Base-by-base conservation (phyloP, 2,329 filamentous ascomycete genomes). In the Tolypocladium pustulatum region DNA sequence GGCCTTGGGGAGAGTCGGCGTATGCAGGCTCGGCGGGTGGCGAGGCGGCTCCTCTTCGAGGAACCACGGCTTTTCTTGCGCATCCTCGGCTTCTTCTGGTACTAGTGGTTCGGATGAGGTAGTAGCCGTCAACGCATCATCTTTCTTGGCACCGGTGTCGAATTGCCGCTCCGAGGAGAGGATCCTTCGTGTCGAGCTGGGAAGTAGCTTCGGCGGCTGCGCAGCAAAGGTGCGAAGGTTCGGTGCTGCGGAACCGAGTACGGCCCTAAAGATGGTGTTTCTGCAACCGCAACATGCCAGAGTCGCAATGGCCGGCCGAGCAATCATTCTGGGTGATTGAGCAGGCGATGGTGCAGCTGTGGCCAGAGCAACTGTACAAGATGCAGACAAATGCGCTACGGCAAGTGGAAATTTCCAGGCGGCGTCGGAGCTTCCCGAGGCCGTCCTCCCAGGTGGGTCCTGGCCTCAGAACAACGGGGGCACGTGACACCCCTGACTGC, bases 1-100 rank as follows among this genome's bases (percentile, higher is more conserved):
- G 0, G 79, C 67, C n/a, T 76, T 75, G 22, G 81, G 83, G 9
- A 83, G 73, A 3, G 74, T 70, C 22, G 75, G 75, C 46, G 74
- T 73, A 61, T 76, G 75, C n/a, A 80, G 72, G 30, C 75, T 73
- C 5, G 78, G 73, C 0, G 79, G 73, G 60, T 83, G 80, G 38
- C 75, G 72, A 1, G 82, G 81, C 1, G 81, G 75, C 49, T 90
- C 82, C 64, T 89, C 85, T 68, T 94, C 86, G 34, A 96, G 84
- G 72, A 97, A 97, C 94, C 94, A 97, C 7, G 90, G 90, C 9
- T 85, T 72, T 15, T 69, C 58, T 4, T 72, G 66, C 9, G 84
- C 66, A 12, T 68, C 52, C 1, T 72, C 66, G 7, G 71, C 64
- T 6, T 69, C 57, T 2, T 53, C 13, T 27, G 32, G 10, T 15